A percentile compares a stretch with the other conserved stretches of the same genome.
These are phyloP conservation scores for Ensete ventricosum DNA, from an alignment of 176 grass and related monocot genomes.

Conservation along the genomic window DNA sequence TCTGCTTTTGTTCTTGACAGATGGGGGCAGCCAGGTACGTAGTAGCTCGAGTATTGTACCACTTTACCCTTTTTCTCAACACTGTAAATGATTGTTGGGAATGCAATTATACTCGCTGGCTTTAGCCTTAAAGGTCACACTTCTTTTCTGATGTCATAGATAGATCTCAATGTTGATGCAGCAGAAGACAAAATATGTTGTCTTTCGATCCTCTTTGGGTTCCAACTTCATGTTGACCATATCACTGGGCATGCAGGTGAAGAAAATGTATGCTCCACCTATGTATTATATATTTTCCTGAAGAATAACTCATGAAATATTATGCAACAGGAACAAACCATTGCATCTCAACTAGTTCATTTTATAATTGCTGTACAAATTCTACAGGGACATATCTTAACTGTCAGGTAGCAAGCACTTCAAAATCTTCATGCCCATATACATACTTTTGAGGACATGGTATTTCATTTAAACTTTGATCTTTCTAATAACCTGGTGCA, in stretches of 20 bases:
- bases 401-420: slow-evolving; percentile 44
- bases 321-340: slow-evolving; percentile 61
- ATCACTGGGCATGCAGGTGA: slow-evolving; percentile 90
- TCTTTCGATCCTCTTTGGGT: slow-evolving; percentile 89
- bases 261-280: slow-evolving; percentile 66
- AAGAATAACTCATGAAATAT: slow-evolving; percentile 3
- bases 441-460: neutral
- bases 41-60: slow-evolving; percentile 39
- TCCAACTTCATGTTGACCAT: slow-evolving; percentile 97
- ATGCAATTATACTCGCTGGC: neutral
- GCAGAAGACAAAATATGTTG: slow-evolving; percentile 93
- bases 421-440: neutral
- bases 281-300: slow-evolving; percentile 6
- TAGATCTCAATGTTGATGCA: slow-evolving; percentile 24
- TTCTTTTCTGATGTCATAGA: neutral
- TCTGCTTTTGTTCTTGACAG: slow-evolving; percentile 67
- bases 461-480: slow-evolving; percentile 17
- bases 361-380: slow-evolving; percentile 71
- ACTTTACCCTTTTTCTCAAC: neutral
- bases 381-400: slow-evolving; percentile 50
- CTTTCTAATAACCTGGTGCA: neutral
- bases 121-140: no score
- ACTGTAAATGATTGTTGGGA: neutral
- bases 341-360: slow-evolving; percentile 74
- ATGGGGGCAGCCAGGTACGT: slow-evolving; percentile 15